Conservation (phyloP, 73 alveolate species). For the Blepharisma japonicum region DNA sequence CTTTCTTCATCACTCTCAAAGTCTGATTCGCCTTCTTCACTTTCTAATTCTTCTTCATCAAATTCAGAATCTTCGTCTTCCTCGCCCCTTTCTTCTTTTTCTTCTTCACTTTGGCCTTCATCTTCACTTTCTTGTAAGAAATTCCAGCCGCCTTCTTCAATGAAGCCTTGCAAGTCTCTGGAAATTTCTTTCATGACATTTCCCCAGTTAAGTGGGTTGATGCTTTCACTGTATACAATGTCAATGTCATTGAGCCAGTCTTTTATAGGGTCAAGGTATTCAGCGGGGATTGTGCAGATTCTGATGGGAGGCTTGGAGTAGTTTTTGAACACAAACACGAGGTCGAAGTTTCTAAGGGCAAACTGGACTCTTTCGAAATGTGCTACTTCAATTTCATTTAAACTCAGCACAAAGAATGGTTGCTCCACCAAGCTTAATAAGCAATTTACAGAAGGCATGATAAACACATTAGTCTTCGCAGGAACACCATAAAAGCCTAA, state of each 20-base stretch:
- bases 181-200: slow-evolving; percentile 66
- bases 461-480: slow-evolving; percentile 64
- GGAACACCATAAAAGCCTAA: slow-evolving; percentile 88
- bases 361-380: slow-evolving; percentile 90
- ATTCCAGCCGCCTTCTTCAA: slow-evolving; percentile 90
- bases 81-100: slow-evolving; percentile 22
- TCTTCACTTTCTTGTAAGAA: slow-evolving; percentile 67
- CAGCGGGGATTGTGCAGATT: slow-evolving; percentile 84
- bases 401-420: slow-evolving; percentile 86
- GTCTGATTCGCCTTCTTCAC: slow-evolving; percentile 73
- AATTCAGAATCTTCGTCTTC: slow-evolving; percentile 48
- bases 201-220: slow-evolving; percentile 79
- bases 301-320: slow-evolving; percentile 68
- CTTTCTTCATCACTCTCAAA: slow-evolving; percentile 71
- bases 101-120: slow-evolving; percentile 18
- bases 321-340: slow-evolving; percentile 87
- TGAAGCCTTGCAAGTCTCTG: slow-evolving; percentile 70
- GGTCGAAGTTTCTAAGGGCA: slow-evolving; percentile 88
- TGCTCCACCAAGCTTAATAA: slow-evolving; percentile 74
- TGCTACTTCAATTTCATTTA: slow-evolving; percentile 80
- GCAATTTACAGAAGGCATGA: slow-evolving; percentile 87
- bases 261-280: slow-evolving; percentile 75
- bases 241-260: slow-evolving; percentile 81
- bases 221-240: slow-evolving; percentile 81
- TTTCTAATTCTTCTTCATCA: slow-evolving; percentile 63